Conservation (phyloP, 805 yeast species). For the Suhomyces sp. region DNA sequence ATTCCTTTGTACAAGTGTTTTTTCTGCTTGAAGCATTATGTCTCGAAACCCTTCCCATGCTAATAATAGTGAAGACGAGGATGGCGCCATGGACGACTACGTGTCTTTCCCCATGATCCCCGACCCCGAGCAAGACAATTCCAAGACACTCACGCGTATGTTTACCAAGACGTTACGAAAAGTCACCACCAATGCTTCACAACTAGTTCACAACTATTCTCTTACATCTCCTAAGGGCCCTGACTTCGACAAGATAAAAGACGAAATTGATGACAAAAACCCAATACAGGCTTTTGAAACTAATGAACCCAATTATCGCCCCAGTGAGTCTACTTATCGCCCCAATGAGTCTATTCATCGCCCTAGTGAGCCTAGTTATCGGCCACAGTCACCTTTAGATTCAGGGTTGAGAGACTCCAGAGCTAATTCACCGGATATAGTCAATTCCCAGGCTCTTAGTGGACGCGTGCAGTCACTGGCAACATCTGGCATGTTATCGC, state of each 20-base stretch:
- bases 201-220: conserved; percentile 22
- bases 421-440: not conserved
- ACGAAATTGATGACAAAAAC: not conserved
- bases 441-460: not conserved
- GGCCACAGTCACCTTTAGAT: not conserved
- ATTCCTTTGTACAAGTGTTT: not conserved
- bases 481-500: not conserved
- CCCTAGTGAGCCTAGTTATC: no score
- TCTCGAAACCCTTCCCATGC: not conserved
- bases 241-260: not conserved
- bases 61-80: conserved; percentile 14
- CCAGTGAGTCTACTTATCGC: no score
- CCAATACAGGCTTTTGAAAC: no score
- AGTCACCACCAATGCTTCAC: conserved; percentile 42
- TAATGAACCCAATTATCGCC: no score
- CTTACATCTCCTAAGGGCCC: conserved; percentile 4
- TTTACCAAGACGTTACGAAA: conserved; percentile 37
- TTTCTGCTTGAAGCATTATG: not conserved
- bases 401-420: not conserved
- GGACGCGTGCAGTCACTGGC: not conserved
- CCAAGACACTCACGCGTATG: conserved; percentile 32
- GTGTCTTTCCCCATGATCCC: conserved; percentile 43
- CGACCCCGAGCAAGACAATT: conserved; percentile 37
- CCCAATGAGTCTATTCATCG: no score
- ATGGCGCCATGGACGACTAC: conserved; percentile 23